These are phyloP conservation scores for Trametes coccinea DNA, from an alignment of 768 basidiomycete species.

Conservation along the genomic window DNA sequence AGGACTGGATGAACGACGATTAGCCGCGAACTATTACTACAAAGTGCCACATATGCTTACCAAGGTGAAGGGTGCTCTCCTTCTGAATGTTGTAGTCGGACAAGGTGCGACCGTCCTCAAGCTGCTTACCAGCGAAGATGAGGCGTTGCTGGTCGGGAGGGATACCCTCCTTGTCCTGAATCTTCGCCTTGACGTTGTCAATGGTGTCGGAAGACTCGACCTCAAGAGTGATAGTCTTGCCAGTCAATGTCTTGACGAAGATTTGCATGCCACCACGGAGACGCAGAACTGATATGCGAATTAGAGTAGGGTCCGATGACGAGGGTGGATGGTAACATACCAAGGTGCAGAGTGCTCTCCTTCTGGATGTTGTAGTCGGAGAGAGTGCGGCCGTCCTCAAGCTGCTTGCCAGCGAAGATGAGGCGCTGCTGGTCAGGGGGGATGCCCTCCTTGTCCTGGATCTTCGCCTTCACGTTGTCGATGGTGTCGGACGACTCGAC, in stretches of 20 bases:
- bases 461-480: slow-evolving; percentile 39
- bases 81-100: slow-evolving; percentile 37
- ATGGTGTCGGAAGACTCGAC: slow-evolving; percentile 42
- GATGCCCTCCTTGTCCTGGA: slow-evolving; percentile 39
- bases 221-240: slow-evolving; percentile 60
- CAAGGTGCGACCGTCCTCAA: slow-evolving; percentile 34
- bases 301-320: neutral
- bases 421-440: slow-evolving; percentile 38
- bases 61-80: slow-evolving; percentile 35
- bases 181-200: slow-evolving; percentile 35
- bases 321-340: slow-evolving; percentile 19
- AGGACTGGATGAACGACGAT: no score
- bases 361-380: slow-evolving; percentile 82
- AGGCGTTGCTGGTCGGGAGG: slow-evolving; percentile 35
- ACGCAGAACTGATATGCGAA: slow-evolving; percentile 57
- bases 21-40: no score
- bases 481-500: slow-evolving; percentile 39
- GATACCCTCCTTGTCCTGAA: slow-evolving; percentile 36
- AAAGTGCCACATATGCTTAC: no score
- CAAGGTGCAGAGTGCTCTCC: slow-evolving; percentile 78
- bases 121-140: slow-evolving; percentile 35
- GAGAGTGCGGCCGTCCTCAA: slow-evolving; percentile 54
- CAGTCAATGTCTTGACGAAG: slow-evolving; percentile 52
- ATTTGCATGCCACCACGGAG: slow-evolving; percentile 83
- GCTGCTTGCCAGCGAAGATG: slow-evolving; percentile 48